Base-by-base conservation (phyloP, 177 flowering plant genomes). In the Vitis hybrid region DNA sequence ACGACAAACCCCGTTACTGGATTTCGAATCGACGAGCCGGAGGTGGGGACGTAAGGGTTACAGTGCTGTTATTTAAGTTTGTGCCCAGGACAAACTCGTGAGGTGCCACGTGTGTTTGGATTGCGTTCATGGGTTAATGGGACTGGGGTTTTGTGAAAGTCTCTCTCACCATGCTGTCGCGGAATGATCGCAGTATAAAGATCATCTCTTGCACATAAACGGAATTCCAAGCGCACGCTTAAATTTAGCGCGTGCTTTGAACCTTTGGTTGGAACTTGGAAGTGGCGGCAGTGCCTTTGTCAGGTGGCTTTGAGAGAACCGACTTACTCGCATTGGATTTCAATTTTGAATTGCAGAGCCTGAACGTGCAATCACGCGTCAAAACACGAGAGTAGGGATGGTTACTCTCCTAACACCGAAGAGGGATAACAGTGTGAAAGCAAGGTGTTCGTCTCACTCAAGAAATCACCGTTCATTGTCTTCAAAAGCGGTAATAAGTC, bases 111-210 rank as follows among this genome's bases (percentile, higher is more conserved):
- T 62, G 3, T 13, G 58, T 4, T 54, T 50, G 64, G 60, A 64
- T 50, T 49, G 61, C 23, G 12, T 59, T 52, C 15, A 5, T n/a
- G 68, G 68, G 71, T 26, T 66, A 4, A 52, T 70, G 62, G 63
- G 52, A 32, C n/a, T 9, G 9, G 71, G 67, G 12, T 78, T 78
- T 65, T 56, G 3, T 21, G 58, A 52, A 11, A 30, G 51, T 70
- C 64, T 45, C 64, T 45, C 59, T 78, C 63, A 74, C 81, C 52
- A 70, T 68, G 67, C 81, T 48, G 77, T 78, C 64, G 68, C 67
- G 12, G 48, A 70, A 71, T 71, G 75, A 70, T 54, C 56, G 60
- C 72, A 67, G 58, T 15, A 21, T 49, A 60, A 62, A 66, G 65
- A 66, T 51, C 62, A 32, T 55, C 50, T 56, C 45, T 2, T 54